Evolutionary conservation across 2,329 filamentous ascomycete species (phyloP).

Genomic region (Xylariaceae sp.): DNA sequence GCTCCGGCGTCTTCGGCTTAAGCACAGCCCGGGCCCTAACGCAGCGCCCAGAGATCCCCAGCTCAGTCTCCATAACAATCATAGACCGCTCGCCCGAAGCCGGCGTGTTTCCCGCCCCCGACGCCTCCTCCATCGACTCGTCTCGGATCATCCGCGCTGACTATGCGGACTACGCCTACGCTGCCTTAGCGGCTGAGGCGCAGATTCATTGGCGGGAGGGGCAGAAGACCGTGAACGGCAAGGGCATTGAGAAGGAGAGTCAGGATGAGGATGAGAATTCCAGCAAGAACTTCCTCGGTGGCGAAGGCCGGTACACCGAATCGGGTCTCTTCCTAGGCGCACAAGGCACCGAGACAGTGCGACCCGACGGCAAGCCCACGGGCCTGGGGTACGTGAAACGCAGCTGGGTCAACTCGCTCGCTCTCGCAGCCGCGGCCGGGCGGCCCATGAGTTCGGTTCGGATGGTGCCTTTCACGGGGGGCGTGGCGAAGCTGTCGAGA

Average conservation of each 20-base stretch:
- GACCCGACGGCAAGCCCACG: conserved; percentile 37
- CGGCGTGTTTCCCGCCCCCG: conserved; percentile 55
- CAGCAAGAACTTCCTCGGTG: conserved; percentile 51
- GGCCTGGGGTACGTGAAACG: conserved; percentile 56
- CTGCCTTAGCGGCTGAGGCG: conserved; percentile 66
- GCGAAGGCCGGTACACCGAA: conserved; percentile 65
- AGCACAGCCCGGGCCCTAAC: conserved; percentile 62
- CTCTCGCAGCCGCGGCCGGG: conserved; percentile 41
- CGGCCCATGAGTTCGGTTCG: conserved; percentile 37
- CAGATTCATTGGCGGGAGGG: conserved; percentile 68
- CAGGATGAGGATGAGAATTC: conserved; percentile 49
- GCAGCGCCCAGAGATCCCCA: conserved; percentile 52
- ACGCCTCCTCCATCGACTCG: conserved; percentile 59
- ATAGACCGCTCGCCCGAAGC: conserved; percentile 49
- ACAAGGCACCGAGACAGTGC: conserved; percentile 13
- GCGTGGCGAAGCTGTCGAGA: conserved; percentile 42
- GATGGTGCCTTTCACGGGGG: conserved; percentile 41
- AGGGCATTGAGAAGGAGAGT: too few relatives aligned
- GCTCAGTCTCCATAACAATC: conserved; percentile 53
- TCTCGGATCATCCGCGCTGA: conserved; percentile 67
- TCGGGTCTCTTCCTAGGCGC: conserved; percentile 64
- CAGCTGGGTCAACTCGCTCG: conserved; percentile 58
- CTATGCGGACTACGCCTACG: conserved; percentile 77
- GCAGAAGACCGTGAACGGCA: too few relatives aligned
- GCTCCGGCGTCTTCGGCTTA: conserved; percentile 48